These are phyloP conservation scores for Cyberlindnera mrakii DNA, from an alignment of 805 yeast species.

Conservation along the genomic window DNA sequence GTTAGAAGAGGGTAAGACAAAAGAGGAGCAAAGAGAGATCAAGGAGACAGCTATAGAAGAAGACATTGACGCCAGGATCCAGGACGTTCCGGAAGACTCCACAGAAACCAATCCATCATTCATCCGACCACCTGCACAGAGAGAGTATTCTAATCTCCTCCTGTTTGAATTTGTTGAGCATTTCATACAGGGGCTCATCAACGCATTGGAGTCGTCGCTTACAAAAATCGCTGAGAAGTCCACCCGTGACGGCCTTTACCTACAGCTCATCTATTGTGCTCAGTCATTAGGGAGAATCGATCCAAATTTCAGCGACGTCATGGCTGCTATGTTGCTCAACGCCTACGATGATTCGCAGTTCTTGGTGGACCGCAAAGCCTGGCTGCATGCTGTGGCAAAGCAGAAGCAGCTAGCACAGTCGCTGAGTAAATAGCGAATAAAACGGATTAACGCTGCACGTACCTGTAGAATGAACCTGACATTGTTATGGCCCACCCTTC, in stretches of 20 bases:
- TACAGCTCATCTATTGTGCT: constrained; percentile 87
- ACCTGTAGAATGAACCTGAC: background rate
- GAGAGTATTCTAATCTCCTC: constrained; percentile 20
- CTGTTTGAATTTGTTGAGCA: constrained; percentile 33
- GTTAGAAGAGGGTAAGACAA: background rate
- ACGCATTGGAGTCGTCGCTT: constrained; percentile 26
- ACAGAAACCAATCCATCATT: background rate
- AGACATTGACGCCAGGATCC: background rate
- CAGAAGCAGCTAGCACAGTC: constrained; percentile 29
- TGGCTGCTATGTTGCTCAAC: constrained; percentile 34
- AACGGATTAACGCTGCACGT: background rate
- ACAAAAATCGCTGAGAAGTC: constrained; percentile 32
- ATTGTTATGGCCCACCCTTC: too few species aligned
- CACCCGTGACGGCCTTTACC: constrained; percentile 57
- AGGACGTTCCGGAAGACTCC: background rate
- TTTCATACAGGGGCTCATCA: constrained; percentile 27
- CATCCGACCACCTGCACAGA: constrained; percentile 4
- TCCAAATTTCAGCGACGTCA: constrained; percentile 58
- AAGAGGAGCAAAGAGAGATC: background rate
- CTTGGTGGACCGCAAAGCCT: constrained; percentile 31
- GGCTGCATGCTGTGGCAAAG: constrained; percentile 37
- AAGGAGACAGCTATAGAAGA: background rate
- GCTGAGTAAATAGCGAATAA: constrained; percentile 1
- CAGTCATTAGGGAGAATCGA: constrained; percentile 71
- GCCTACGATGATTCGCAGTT: constrained; percentile 5